Evolutionary conservation across 2,329 filamentous ascomycete genomes (phyloP).

Genomic region (Cladosporium sphaerospermum): DNA sequence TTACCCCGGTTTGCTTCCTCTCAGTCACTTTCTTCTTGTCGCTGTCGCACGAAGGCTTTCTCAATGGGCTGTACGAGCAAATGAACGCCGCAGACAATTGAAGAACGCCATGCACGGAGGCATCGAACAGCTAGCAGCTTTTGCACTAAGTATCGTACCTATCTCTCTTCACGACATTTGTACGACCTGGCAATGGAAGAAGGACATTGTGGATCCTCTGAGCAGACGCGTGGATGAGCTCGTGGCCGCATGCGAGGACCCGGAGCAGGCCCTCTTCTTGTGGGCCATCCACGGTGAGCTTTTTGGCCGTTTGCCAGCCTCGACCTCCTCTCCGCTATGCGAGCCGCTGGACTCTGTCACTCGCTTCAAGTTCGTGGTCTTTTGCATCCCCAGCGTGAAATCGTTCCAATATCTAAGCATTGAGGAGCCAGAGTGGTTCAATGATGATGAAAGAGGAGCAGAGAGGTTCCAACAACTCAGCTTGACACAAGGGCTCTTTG

Average conservation of each 20-base stretch:
- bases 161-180: background rate
- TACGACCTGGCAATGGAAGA: background rate
- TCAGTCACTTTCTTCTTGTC: background rate
- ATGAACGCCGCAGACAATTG: background rate
- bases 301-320: background rate
- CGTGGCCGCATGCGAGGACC: background rate
- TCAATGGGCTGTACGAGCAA: background rate
- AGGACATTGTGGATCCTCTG: background rate
- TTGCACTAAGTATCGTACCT: background rate
- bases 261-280: background rate
- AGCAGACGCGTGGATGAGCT: background rate
- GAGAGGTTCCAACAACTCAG: background rate
- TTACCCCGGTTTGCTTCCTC: background rate
- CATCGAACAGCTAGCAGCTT: background rate
- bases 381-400: background rate
- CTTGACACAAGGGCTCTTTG: background rate
- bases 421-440: background rate
- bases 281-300: background rate
- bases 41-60: background rate
- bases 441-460: background rate
- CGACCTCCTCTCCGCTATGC: background rate
- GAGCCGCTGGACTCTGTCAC: background rate
- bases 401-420: background rate
- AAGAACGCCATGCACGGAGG: background rate
- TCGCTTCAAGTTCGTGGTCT: constrained; percentile 1